Evolutionary conservation across 169 alveolate genomes (phyloP).

Genomic region (Perkinsus olseni): DNA sequence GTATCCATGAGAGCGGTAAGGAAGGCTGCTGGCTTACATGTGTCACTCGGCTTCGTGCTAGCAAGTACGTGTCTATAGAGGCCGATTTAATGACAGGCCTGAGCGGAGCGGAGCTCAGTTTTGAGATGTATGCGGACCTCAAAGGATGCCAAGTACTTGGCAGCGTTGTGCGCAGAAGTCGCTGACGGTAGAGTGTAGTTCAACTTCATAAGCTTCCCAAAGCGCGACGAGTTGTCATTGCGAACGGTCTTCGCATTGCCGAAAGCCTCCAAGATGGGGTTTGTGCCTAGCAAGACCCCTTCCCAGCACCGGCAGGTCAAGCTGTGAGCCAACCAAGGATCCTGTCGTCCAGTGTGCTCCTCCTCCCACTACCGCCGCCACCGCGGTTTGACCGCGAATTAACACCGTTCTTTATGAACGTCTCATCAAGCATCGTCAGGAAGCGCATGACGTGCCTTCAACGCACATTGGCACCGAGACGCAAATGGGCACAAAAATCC

Average conservation of each 20-base stretch:
- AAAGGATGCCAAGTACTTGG: constrained; percentile 10
- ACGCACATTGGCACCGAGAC: too few relatives aligned
- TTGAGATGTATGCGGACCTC: too few relatives aligned
- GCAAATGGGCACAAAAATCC: too few relatives aligned
- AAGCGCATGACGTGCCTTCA: neutral
- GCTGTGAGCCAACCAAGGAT: neutral
- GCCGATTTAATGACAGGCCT: constrained; percentile 58
- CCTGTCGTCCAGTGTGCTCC: neutral
- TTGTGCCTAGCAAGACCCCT: constrained; percentile 64
- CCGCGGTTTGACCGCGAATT: neutral
- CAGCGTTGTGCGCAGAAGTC: constrained; percentile 28
- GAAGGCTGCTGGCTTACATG: constrained; percentile 21
- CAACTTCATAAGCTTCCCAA: constrained; percentile 92
- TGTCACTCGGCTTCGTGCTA: constrained; percentile 88
- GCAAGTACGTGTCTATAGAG: constrained; percentile 81
- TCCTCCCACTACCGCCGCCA: neutral
- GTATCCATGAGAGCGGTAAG: neutral
- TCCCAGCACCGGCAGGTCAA: neutral
- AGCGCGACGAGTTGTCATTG: constrained; percentile 93
- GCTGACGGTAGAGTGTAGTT: constrained; percentile 59
- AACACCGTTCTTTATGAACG: neutral
- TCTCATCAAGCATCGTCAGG: neutral
- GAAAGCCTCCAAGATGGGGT: constrained; percentile 94
- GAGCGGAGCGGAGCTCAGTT: neutral
- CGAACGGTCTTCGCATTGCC: constrained; percentile 97